These are phyloP conservation scores for Mycena maculata DNA, from an alignment of 768 basidiomycete genomes.

Conservation along the genomic window DNA sequence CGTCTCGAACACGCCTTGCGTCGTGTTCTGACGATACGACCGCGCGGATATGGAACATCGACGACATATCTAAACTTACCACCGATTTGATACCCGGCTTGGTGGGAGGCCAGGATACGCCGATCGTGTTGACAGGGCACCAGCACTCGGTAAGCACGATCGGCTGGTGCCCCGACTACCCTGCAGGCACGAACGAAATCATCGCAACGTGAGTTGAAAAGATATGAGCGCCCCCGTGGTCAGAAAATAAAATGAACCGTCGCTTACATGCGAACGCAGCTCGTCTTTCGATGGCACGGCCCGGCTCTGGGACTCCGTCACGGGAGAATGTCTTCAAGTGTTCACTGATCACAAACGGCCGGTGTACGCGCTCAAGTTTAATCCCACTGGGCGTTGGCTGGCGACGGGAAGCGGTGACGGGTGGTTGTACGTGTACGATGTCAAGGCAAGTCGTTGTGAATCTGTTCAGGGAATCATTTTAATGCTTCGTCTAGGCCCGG, in stretches of 20 bases:
- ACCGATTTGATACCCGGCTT: slow-evolving; percentile 57
- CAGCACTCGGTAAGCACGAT: slow-evolving; percentile 71
- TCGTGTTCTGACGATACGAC: slow-evolving; percentile 88
- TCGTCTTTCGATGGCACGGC: slow-evolving; percentile 86
- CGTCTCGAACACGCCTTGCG: slow-evolving; percentile 73
- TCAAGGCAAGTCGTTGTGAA: slow-evolving; percentile 56
- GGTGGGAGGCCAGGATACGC: slow-evolving; percentile 48
- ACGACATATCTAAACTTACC: slow-evolving; percentile 45
- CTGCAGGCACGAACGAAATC: slow-evolving; percentile 65
- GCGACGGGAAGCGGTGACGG: slow-evolving; percentile 88
- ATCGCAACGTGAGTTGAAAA: slow-evolving; percentile 73
- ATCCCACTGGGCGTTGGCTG: slow-evolving; percentile 76
- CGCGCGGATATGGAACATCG: slow-evolving; percentile 80
- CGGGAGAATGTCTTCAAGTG: slow-evolving; percentile 78
- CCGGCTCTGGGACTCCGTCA: slow-evolving; percentile 84
- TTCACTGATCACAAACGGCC: slow-evolving; percentile 79
- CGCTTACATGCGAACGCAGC: slow-evolving; percentile 47
- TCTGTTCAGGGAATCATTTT: neutral
- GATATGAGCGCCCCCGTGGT: neutral
- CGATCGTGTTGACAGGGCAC: slow-evolving; percentile 71
- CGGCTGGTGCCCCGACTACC: slow-evolving; percentile 72
- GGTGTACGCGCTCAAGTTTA: slow-evolving; percentile 81
- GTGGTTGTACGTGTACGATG: slow-evolving; percentile 76
- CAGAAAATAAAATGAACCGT: slow-evolving; percentile 3
- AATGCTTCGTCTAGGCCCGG: slow-evolving; percentile 48